These are phyloP conservation scores for Ustilago tritici DNA, from an alignment of 1,284 basidiomycete species.

Conservation along the genomic window DNA sequence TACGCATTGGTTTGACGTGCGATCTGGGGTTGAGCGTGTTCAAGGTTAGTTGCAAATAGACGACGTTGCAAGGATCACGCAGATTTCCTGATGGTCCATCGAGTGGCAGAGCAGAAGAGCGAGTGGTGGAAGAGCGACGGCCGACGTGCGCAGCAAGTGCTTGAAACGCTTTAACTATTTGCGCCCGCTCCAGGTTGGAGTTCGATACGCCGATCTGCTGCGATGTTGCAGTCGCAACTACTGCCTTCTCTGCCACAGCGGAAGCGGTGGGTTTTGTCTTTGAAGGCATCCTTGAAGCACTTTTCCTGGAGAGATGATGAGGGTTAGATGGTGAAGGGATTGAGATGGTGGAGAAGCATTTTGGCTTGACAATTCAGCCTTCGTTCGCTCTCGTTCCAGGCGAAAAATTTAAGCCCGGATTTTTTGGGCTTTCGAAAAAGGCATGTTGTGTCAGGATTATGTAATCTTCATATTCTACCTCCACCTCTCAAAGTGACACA, in stretches of 20 bases:
- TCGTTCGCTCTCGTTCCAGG: not conserved
- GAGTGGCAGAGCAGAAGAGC: constrained; percentile 50
- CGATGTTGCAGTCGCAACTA: constrained; percentile 24
- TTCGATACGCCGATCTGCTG: constrained; percentile 31
- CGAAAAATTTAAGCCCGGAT: constrained; percentile 7
- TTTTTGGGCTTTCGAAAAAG: not conserved
- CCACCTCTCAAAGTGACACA: not conserved
- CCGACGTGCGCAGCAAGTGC: constrained; percentile 59
- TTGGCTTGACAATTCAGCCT: not conserved
- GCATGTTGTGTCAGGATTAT: constrained; percentile 11
- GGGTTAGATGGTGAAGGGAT: not conserved
- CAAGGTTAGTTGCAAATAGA: constrained; percentile 62
- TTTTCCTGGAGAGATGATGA: not conserved
- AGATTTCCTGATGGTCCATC: constrained; percentile 46
- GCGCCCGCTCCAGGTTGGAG: constrained; percentile 49
- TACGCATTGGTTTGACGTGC: constrained; percentile 63
- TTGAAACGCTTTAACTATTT: constrained; percentile 61
- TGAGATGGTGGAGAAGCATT: not conserved
- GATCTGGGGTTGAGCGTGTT: constrained; percentile 50
- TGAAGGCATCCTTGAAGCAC: constrained; percentile 14
- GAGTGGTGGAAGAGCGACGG: constrained; percentile 7
- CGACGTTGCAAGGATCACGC: constrained; percentile 49
- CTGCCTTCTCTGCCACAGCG: constrained; percentile 20
- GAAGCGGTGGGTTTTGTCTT: constrained; percentile 15
- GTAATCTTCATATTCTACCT: constrained; percentile 24